Conservation (phyloP, 305 asterid species). For the Fraxinus baroniana region DNA sequence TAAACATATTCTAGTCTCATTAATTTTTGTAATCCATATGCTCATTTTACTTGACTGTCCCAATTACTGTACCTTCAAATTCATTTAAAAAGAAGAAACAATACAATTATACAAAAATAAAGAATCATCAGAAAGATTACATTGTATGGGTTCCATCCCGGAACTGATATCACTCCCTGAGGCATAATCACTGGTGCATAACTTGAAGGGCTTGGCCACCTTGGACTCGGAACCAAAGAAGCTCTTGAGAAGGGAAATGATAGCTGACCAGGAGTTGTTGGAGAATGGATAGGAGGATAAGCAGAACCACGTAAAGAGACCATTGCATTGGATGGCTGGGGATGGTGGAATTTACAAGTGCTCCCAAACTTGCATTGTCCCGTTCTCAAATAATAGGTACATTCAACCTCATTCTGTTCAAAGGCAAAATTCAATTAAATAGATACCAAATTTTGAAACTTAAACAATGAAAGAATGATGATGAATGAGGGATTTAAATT, state of each 20-base stretch:
- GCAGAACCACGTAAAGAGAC: constrained; percentile 83
- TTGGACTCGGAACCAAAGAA: constrained; percentile 80
- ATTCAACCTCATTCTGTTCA: constrained; percentile 77
- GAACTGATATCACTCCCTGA: constrained; percentile 85
- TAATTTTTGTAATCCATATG: neutral
- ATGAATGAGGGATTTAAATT: neutral
- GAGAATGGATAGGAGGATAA: constrained; percentile 81
- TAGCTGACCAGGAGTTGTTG: constrained; percentile 72
- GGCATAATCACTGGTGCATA: constrained; percentile 82
- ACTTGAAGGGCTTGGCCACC: constrained; percentile 93
- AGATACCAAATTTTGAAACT: neutral
- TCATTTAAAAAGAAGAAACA: constrained; percentile 14
- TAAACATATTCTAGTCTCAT: constrained; percentile 10
- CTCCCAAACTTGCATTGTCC: constrained; percentile 95
- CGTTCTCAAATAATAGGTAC: constrained; percentile 85
- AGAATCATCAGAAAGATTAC: constrained; percentile 49
- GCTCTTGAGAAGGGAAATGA: constrained; percentile 73
- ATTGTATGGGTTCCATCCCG: constrained; percentile 81
- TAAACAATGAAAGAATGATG: neutral
- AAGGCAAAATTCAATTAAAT: constrained; percentile 29
- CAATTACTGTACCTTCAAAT: neutral
- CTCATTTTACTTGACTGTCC: neutral
- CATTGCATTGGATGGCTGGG: constrained; percentile 93
- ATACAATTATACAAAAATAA: constrained; percentile 5
- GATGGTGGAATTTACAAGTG: constrained; percentile 96